Conservation (phyloP, 805 yeast species). For the Metschnikowia koreensis region DNA sequence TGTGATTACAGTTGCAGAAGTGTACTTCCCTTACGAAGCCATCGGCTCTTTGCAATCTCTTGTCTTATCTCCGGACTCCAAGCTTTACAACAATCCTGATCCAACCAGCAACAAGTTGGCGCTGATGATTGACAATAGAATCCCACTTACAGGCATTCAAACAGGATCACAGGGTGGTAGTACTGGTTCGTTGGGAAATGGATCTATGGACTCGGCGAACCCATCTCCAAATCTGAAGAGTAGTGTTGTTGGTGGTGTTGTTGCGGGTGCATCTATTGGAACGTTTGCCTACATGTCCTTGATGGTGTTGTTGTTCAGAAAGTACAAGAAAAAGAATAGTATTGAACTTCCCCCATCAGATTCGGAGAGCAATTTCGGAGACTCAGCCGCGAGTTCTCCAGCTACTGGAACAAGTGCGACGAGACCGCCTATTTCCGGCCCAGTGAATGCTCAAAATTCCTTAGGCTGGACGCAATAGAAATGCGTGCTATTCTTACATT, state of each 20-base stretch:
- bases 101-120: conserved; percentile 58
- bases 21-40: conserved; percentile 65
- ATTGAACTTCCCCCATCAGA: conserved; percentile 42
- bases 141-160: conserved; percentile 52
- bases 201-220: conserved; percentile 32
- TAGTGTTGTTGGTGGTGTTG: conserved; percentile 66
- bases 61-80: conserved; percentile 52
- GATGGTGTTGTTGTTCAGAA: conserved; percentile 54
- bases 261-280: conserved; percentile 82
- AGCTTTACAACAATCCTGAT: conserved; percentile 58
- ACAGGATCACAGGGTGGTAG: conserved; percentile 14
- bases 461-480: conserved; percentile 54
- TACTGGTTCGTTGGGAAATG: conserved; percentile 22
- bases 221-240: conserved; percentile 19
- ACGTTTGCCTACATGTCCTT: conserved; percentile 61
- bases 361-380: conserved; percentile 35
- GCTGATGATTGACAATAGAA: conserved; percentile 66
- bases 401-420: conserved; percentile 31
- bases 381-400: conserved; percentile 4
- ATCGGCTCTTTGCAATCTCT: conserved; percentile 49
- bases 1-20: conserved; percentile 84
- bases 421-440: conserved; percentile 54
- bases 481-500: too few species aligned
- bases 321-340: conserved; percentile 43
- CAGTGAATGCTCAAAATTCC: conserved; percentile 68